Base-by-base conservation (phyloP, 2,329 filamentous ascomycete genomes). In the Diaporthe ilicicola region DNA sequence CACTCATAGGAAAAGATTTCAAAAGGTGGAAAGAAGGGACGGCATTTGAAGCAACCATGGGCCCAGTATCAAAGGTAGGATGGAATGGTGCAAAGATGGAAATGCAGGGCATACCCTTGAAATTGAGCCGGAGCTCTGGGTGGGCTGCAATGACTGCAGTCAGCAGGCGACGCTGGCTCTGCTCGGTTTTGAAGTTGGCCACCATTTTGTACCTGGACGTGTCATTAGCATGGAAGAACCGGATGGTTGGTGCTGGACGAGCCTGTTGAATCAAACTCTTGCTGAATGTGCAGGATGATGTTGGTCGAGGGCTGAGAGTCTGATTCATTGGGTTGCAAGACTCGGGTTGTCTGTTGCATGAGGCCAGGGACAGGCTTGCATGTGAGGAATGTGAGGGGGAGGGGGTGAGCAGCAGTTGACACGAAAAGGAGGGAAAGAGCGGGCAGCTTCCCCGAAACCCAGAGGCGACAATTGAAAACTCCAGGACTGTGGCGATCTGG, bases 121-220 rank as follows among this genome's bases (percentile, higher is more conserved):
- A 91, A 77, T 91, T 88, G 67, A 90, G 85, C 73, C 86, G 88
- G 0, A 87, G 76, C 0, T 82, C 81, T 0, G 86, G 86, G 67
- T 88, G 84, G 3, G 88, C 87, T 0, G 89, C 90, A 0, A 92
- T 81, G 29, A 91, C 86, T 6, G 90, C 89, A 1, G 88, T 86
- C 3, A 91, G 82, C 44, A 92, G 85, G 55, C 90, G 88, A 24
- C 86, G 85, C 74, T 89, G 88, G 0, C 87, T 83, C 78, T 91
- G 89, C 77, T 89, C 90, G 2, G 83, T 84, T 73, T 86, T 87
- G 81, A 90, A 91, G 74, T 89, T 90, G 17, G 87, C 83, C 68
- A 86, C 81, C 87, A 89, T 89, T 1, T 22, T 79, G 74, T 50
- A 42, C 72, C 46, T 64, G 24, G 9, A 27, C 32, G 37, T 15